phyloP scores from a whole-genome alignment of 2,329 filamentous ascomycete species.

The Cercospora berteroae region DNA sequence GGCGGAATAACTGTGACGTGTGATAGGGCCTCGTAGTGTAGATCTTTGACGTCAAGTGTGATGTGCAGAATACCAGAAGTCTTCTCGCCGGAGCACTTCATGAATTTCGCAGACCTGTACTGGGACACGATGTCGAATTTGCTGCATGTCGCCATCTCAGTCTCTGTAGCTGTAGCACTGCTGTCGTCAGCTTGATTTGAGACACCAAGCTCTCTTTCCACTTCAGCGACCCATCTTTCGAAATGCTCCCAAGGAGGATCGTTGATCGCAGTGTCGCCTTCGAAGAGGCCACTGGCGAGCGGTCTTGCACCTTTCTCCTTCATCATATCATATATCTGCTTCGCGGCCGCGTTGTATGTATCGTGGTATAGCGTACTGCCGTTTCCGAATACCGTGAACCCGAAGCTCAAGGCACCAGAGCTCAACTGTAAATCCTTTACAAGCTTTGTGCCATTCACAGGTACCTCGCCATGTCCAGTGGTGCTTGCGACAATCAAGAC shows the following conservation, averaged over 20 bases:
- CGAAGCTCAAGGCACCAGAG: not conserved
- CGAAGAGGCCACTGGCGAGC: not conserved
- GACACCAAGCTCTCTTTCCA: not conserved
- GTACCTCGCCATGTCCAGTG: conserved; percentile 6
- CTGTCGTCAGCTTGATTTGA: too few relatives aligned
- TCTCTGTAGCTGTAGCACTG: not conserved
- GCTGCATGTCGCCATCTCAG: not conserved
- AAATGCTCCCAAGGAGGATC: conserved; percentile 14
- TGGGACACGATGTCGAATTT: not conserved
- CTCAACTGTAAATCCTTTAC: not conserved
- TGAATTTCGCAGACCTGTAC: not conserved
- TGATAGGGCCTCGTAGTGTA: not conserved
- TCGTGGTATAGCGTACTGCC: conserved; percentile 8
- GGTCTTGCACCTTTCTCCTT: not conserved
- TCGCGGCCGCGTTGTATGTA: conserved; percentile 11
- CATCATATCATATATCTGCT: not conserved
- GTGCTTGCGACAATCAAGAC: conserved; percentile 12
- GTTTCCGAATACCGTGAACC: conserved; percentile 9
- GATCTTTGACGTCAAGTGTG: not conserved
- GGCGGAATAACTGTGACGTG: conserved; percentile 4
- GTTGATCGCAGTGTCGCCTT: conserved; percentile 1
- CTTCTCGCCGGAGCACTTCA: not conserved
- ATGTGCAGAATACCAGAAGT: conserved; percentile 7
- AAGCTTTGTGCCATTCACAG: conserved; percentile 3
- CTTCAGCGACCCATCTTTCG: not conserved